Evolutionary conservation across 2,329 filamentous ascomycete species (phyloP), one percentile per base, ranked within the genome.

Genomic region (Graphilbum sp.): DNA sequence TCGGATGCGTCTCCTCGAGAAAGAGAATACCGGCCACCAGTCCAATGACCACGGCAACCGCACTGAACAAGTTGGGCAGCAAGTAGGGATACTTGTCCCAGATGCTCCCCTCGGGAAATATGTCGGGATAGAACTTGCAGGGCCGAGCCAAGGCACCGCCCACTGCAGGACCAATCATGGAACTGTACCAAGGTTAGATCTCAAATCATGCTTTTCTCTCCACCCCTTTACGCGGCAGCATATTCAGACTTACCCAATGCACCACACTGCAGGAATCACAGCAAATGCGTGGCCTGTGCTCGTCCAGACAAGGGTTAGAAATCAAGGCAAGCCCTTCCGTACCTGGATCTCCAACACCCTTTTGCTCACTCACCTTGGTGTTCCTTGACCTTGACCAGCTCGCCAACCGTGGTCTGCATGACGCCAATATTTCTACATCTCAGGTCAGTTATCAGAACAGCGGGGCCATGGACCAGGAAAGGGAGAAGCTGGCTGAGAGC

Each of bases 231-330:
- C n/a, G 16, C n/a, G 11, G 5, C 21, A 24, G 16, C 17, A 8
- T 5, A 16, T 2, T 4, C 44, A 19, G 34, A 60, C 66, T 60
- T 64, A 84, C 67, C 90, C 90, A 52, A 98, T 69, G 54, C 87
- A 95, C 90, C 90, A 98, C 20, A 96, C 84, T 54, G 94, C 85
- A 7, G 90, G 90, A 86, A 98, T 95, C 48, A 96, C 87, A 12
- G 88, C 85, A 60, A 93, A 98, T 36, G 88, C 90, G 49, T 84
- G 83, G 48, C 87, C 81, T 86, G n/a, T n/a, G n/a, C n/a, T n/a
- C n/a, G n/a, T n/a, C n/a, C n/a, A n/a, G n/a, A n/a, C n/a, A n/a
- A n/a, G n/a, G n/a, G n/a, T n/a, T n/a, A n/a, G n/a, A n/a, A n/a
- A n/a, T n/a, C n/a, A n/a, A n/a, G n/a, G n/a, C n/a, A n/a, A n/a